Conservation (phyloP, 1,284 basidiomycete species). For the Trichosporon faecale region DNA sequence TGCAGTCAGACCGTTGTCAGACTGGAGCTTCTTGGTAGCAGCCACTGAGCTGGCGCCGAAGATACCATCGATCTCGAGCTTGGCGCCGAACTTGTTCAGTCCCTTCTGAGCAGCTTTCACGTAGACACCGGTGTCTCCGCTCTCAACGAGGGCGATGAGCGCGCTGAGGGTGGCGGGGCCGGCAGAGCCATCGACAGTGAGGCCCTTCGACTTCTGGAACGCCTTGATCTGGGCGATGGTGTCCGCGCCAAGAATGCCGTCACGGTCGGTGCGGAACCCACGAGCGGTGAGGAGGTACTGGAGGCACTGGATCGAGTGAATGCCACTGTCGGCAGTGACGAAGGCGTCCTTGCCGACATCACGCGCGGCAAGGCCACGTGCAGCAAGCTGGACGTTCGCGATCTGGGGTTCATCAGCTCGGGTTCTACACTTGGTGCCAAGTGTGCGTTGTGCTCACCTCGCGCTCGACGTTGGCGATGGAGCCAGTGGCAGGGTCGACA, state of each 20-base stretch:
- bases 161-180: slow-evolving; percentile 1
- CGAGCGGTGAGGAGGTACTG: slow-evolving; percentile 4
- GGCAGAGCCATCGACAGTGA: neutral
- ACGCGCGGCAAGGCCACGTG: neutral
- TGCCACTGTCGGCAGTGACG: slow-evolving; percentile 3
- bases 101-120: slow-evolving; percentile 1
- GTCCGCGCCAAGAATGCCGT: neutral
- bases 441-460: neutral
- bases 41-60: neutral
- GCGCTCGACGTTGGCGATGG: slow-evolving; percentile 1
- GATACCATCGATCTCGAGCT: neutral
- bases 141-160: neutral
- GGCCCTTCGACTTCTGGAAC: neutral
- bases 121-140: neutral
- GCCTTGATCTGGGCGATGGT: neutral
- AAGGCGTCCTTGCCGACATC: neutral
- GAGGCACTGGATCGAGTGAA: neutral
- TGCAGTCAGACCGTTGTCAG: neutral
- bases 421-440: neutral
- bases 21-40: slow-evolving; percentile 1
- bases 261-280: neutral
- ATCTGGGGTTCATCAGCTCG: neutral
- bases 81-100: slow-evolving; percentile 1
- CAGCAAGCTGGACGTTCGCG: neutral
- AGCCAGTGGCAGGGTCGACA: neutral